These are phyloP conservation scores for Ceratobasidium theobromae DNA, from an alignment of 1,284 basidiomycete genomes.

Conservation along the genomic window DNA sequence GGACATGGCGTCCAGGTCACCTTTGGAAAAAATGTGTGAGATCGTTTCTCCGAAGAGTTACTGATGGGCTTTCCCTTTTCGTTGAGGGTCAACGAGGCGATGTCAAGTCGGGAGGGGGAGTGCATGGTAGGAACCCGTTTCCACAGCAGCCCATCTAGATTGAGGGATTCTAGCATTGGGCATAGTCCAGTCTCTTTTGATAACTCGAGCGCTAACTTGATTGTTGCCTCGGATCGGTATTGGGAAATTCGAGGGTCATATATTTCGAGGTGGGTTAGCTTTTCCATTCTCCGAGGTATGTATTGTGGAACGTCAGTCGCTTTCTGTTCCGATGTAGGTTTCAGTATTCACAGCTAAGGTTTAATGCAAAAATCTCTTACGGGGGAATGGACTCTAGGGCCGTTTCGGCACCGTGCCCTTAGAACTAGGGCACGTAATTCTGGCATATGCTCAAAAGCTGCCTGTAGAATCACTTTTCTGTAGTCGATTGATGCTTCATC, in stretches of 20 bases:
- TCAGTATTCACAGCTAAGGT: neutral
- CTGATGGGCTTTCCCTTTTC: neutral
- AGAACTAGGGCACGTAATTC: neutral
- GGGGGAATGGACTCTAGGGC: neutral
- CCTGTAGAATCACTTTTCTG: neutral
- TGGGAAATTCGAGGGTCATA: neutral
- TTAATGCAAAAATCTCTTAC: neutral
- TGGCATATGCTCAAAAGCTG: neutral
- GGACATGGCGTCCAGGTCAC: constrained; percentile 12
- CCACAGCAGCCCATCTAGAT: constrained; percentile 16
- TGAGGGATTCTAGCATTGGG: neutral
- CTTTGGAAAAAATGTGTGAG: neutral
- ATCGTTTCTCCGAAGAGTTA: neutral
- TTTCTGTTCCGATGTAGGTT: neutral
- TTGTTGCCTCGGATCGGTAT: neutral
- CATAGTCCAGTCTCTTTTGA: neutral
- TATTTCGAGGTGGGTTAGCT: constrained; percentile 2
- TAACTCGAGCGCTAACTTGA: neutral
- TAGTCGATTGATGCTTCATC: neutral
- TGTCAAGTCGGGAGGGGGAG: neutral
- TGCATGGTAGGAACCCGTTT: neutral
- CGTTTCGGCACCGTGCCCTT: neutral
- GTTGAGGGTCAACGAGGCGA: neutral
- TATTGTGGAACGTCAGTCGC: neutral
- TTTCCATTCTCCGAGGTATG: neutral